Evolutionary conservation across 345 rosid genomes (phyloP).

Genomic region (Eucalyptus albens): DNA sequence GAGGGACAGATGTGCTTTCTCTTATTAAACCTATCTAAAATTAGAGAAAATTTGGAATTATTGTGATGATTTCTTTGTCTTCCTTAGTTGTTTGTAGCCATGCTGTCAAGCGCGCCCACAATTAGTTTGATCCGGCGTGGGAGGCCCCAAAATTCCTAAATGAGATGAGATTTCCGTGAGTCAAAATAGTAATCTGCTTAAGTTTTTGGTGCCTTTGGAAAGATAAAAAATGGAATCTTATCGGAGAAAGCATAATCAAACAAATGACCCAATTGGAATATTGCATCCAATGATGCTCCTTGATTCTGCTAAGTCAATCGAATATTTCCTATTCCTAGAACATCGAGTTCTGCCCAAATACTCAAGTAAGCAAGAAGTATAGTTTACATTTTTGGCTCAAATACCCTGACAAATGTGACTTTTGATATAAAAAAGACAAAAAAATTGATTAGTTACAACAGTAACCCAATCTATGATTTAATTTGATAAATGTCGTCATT

Average conservation of each 20-base stretch:
- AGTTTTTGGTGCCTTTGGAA: not conserved
- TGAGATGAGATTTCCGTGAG: not conserved
- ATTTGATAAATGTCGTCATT: not conserved
- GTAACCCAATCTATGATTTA: not conserved
- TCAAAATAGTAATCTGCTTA: not conserved
- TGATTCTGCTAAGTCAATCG: not conserved
- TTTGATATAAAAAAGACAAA: not conserved
- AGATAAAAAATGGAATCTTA: not conserved
- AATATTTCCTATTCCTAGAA: not conserved
- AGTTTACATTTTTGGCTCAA: not conserved
- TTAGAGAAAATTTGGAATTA: not conserved
- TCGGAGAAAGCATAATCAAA: not conserved
- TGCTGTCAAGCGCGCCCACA: not conserved
- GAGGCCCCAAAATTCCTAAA: not conserved
- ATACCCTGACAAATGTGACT: not conserved
- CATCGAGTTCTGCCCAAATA: not conserved
- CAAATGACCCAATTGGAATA: not conserved
- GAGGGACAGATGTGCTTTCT: not conserved
- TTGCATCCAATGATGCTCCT: not conserved
- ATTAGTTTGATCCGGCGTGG: not conserved
- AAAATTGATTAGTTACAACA: not conserved
- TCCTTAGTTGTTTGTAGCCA: not conserved
- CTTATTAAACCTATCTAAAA: not conserved
- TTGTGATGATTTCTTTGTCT: not conserved
- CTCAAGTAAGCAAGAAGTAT: not conserved